Percentiles rank a stretch among this genome's conserved stretches.
phyloP scores from a whole-genome alignment of 768 basidiomycete genomes.

The Pleurotus giganteus region DNA sequence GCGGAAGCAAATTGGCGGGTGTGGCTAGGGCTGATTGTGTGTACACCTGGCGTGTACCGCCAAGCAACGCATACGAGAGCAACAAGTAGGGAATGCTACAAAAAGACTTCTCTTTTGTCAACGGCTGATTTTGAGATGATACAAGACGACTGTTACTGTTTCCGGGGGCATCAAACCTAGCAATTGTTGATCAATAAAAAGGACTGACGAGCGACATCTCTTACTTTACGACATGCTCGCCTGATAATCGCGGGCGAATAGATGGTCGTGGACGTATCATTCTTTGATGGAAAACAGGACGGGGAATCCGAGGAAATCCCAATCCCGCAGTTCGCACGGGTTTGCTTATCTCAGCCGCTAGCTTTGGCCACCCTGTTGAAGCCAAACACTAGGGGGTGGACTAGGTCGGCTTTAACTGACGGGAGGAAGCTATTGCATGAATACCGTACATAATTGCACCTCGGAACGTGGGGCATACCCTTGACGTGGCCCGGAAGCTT shows the following conservation, averaged over 20 bases:
- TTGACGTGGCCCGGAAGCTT: constrained; percentile 5
- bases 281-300: neutral
- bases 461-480: constrained; percentile 4
- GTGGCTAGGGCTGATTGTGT: neutral
- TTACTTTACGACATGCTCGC: neutral
- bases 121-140: no score
- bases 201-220: neutral
- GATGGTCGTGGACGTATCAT: no score
- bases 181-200: constrained; percentile 6
- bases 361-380: neutral
- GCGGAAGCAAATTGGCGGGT: constrained; percentile 3
- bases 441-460: constrained; percentile 1
- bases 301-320: no score
- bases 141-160: no score
- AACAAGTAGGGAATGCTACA: no score
- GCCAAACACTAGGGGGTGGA: neutral
- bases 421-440: neutral
- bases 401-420: neutral
- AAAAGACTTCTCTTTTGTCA: no score
- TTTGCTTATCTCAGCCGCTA: no score
- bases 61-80: neutral
- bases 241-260: neutral
- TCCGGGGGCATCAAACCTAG: neutral
- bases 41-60: neutral
- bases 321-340: constrained; percentile 2